Percentiles rank a stretch among this genome's conserved stretches.
phyloP scores from a whole-genome alignment of 139 green algal species.

The Pedinophyceae sp. region DNA sequence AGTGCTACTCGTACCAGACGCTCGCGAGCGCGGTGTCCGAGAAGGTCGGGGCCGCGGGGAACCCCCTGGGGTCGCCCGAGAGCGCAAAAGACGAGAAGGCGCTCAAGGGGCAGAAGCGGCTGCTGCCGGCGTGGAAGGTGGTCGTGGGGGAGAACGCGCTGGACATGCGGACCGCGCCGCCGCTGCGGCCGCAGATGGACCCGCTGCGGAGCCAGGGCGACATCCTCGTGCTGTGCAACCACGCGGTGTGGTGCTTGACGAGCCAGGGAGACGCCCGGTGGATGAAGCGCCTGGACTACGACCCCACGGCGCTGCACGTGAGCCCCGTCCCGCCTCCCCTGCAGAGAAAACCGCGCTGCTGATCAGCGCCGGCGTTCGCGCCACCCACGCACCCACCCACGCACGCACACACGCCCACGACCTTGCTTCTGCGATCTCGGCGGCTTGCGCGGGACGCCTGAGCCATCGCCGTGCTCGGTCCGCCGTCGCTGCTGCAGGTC shows the following conservation, averaged over 20 bases:
- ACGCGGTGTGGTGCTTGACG: constrained; percentile 31
- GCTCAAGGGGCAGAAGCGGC: constrained; percentile 12
- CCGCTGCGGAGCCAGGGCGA: constrained; percentile 12
- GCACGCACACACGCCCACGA: too few species aligned
- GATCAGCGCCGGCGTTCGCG: too few species aligned
- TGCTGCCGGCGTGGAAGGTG: constrained; percentile 28
- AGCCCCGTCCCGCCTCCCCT: too few species aligned
- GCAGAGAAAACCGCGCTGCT: too few species aligned
- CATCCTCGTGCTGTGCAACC: constrained; percentile 34
- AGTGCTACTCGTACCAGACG: constrained; percentile 30
- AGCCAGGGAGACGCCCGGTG: constrained; percentile 12
- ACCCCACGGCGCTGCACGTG: constrained; percentile 11
- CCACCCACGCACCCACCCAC: too few species aligned
- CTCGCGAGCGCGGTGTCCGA: constrained; percentile 15
- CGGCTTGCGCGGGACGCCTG: too few species aligned
- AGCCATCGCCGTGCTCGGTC: too few species aligned
- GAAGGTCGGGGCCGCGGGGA: constrained; percentile 6
- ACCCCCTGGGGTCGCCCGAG: too few species aligned
- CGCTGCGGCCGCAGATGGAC: not conserved
- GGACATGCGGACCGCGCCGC: constrained; percentile 19
- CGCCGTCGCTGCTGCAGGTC: too few species aligned
- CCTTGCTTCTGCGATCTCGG: too few species aligned
- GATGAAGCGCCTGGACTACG: constrained; percentile 42
- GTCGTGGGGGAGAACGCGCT: constrained; percentile 34
- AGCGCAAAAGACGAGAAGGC: too few species aligned